Evolutionary conservation across 2,329 filamentous ascomycete genomes (phyloP).

Genomic region (Hymenoscyphus repandus): DNA sequence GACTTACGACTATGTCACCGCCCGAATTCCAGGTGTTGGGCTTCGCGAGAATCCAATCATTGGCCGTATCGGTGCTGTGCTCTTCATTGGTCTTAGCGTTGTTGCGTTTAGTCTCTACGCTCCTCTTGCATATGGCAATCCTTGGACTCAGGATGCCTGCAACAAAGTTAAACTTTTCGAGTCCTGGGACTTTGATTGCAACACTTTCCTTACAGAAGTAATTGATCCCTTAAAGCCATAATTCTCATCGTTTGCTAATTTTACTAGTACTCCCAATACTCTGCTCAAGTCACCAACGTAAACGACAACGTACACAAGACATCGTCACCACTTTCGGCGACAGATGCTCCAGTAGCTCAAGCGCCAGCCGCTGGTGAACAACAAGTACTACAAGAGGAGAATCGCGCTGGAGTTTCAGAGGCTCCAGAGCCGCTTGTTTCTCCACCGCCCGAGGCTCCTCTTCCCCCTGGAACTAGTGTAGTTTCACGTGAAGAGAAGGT

Average conservation of each 20-base stretch:
- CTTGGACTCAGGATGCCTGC: conserved; percentile 88
- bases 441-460: conserved; percentile 12
- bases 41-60: conserved; percentile 65
- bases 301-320: conserved; percentile 28
- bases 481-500: conserved; percentile 66
- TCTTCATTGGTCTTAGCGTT: conserved; percentile 69
- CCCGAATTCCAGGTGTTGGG: conserved; percentile 63
- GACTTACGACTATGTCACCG: conserved; percentile 78
- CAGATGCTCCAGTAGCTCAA: conserved; percentile 23
- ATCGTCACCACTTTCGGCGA: conserved; percentile 24
- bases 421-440: conserved; percentile 23
- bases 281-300: conserved; percentile 21
- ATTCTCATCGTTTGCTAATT: conserved; percentile 9
- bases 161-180: conserved; percentile 78
- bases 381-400: conserved; percentile 25
- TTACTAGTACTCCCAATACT: conserved; percentile 34
- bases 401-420: conserved; percentile 25
- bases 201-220: conserved; percentile 82
- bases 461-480: conserved; percentile 24
- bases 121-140: conserved; percentile 86
- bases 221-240: conserved; percentile 41
- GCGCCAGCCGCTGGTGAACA: conserved; percentile 20
- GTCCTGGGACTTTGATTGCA: conserved; percentile 98
- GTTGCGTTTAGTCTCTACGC: conserved; percentile 79
- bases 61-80: conserved; percentile 67